Evolutionary conservation across 2,329 filamentous ascomycete genomes (phyloP), one percentile per base, ranked within the genome.

Genomic region (Cadophora malorum): DNA sequence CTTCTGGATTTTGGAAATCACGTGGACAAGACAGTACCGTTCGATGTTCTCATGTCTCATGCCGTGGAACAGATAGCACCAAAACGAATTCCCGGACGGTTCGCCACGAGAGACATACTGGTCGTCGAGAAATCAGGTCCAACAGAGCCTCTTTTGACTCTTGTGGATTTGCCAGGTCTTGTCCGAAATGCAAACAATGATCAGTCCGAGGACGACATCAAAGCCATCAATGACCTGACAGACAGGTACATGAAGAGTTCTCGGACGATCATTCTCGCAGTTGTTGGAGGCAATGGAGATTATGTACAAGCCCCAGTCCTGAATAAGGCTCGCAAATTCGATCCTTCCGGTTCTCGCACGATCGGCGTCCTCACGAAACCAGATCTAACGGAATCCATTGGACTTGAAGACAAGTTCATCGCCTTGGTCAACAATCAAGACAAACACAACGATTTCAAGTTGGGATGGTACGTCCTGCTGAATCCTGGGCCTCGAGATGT

Each of bases 121-220:
- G 66, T 70, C 14, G 67, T 72, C 4, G 69, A 72, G 62, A 66
- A 67, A 31, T 61, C 59, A 16, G 71, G 71, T 2, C 71, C 71
- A 23, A 75, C 80, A 3, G 79, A 80, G 28, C 82, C 82, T 0
- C 82, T 86, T 23, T 79, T 89, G 33, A 89, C 86, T 0, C 79
- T 89, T 33, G 85, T 89, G 4, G 86, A 89, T 74, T 79, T 89
- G 1, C 86, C 86, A 0, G 86, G 86, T 2, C 76, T 89, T 8
- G 84, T 88, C 56, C 82, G 86, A 68, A 81, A 81, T 2, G 76
- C 76, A 1, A 67, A 70, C 41, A 70, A 67, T 25, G 67, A 69
- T 58, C 67, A 69, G 31, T 67, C 67, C 16, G 66, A 69, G 38
- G 74, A 75, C 1, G 84, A 85, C 52, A 80, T 82, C 0, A 75